Base-by-base conservation (phyloP, 2,329 filamentous ascomycete species). In the Arthrobotrys musiformis region DNA sequence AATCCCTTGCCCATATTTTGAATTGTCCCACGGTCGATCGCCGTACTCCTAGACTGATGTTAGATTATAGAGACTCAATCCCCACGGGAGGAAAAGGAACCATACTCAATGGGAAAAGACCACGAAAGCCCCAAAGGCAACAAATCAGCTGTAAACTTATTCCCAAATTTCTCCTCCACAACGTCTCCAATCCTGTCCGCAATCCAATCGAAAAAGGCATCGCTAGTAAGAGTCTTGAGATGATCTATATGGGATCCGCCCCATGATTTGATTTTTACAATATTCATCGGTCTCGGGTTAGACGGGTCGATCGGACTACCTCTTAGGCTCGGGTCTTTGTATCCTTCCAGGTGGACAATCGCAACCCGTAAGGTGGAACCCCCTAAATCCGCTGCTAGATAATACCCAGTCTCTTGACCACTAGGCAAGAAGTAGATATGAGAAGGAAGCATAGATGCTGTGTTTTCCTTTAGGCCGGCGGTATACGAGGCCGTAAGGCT, bases 31-130 rank as follows among this genome's bases (percentile, higher is more conserved):
- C 84, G 84, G n/a, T 81, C 82, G 8, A 83, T 83, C 22, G 86
- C 83, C 79, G 86, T 87, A 79, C 86, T 86, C 81, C 86, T 87
- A 75, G 88, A 63, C 78, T 79, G 9, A 80, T 19, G 83, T 82
- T 46, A 82, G 84, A 58, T 81, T 80, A 33, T 80, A 79, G 19
- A 83, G 82, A 13, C 33, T 22, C 17, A 28, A 9, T 8, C 26
- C 3, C 2, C 9, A 13, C 15, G 5, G 5, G 4, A 37, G n/a
- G 4, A 11, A 46, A 5, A 33, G n/a, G 54, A 28, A 30, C 85
- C 88, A 81, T 85, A 90, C 89, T 91, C 88, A 50, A 91, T 89
- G 26, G 90, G 90, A 80, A 92, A 92, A 73, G 89, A 91, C 89
- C 90, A 91, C 4, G 90, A 88, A 77, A 91, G 82, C 0, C 89